Conservation (phyloP, 768 basidiomycete species). For the Tricholoma sp. region DNA sequence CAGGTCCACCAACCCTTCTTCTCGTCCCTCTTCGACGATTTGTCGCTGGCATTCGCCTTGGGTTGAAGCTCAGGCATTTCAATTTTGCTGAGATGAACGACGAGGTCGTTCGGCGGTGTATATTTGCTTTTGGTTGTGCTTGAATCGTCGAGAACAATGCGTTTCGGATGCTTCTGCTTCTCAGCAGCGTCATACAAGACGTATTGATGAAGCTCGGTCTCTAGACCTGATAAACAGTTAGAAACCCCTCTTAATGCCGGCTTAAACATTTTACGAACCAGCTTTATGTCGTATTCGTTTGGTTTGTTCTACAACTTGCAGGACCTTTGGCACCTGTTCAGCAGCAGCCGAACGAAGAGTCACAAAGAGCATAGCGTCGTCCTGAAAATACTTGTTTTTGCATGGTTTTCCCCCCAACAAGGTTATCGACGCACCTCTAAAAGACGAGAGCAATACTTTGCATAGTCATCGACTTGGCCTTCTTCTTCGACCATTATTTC, state of each 20-base stretch:
- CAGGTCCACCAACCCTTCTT: slow-evolving; percentile 36
- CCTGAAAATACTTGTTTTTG: slow-evolving; percentile 32
- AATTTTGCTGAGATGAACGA: slow-evolving; percentile 80
- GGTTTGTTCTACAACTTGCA: slow-evolving; percentile 74
- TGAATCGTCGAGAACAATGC: slow-evolving; percentile 65
- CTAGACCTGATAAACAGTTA: slow-evolving; percentile 39
- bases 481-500: slow-evolving; percentile 69
- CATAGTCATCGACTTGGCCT: slow-evolving; percentile 61
- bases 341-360: slow-evolving; percentile 61
- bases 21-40: slow-evolving; percentile 31
- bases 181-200: slow-evolving; percentile 59
- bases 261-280: slow-evolving; percentile 33
- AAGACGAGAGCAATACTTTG: slow-evolving; percentile 56
- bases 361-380: slow-evolving; percentile 78
- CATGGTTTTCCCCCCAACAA: slow-evolving; percentile 1
- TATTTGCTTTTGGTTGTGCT: slow-evolving; percentile 44
- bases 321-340: slow-evolving; percentile 68
- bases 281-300: slow-evolving; percentile 75
- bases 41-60: slow-evolving; percentile 26
- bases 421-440: slow-evolving; percentile 43
- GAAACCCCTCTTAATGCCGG: not conserved
- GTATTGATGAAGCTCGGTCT: slow-evolving; percentile 68
- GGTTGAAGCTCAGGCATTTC: slow-evolving; percentile 80
- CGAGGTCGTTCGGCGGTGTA: slow-evolving; percentile 60
- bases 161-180: slow-evolving; percentile 48